phyloP scores from a whole-genome alignment of 2,329 filamentous ascomycete genomes.

The Fragosphaeria purpurea region DNA sequence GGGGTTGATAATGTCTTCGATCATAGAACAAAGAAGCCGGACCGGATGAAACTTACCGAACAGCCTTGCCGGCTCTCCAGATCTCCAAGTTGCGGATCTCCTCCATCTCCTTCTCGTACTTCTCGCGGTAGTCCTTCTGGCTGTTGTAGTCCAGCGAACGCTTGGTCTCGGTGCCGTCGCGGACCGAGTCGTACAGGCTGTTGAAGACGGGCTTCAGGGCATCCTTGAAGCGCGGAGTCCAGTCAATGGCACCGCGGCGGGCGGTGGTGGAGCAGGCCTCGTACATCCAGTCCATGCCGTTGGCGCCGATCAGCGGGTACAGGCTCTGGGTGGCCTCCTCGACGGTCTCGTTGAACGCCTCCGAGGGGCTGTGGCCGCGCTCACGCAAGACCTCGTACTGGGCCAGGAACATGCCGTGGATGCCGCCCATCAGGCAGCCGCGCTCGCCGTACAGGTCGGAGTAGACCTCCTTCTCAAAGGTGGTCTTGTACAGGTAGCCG shows the following conservation, averaged over 20 bases:
- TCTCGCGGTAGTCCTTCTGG: slow-evolving; percentile 90
- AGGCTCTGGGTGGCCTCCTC: slow-evolving; percentile 98
- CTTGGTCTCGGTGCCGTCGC: slow-evolving; percentile 87
- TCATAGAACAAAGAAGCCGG: too few relatives aligned
- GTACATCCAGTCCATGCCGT: slow-evolving; percentile 99
- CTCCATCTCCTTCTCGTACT: slow-evolving; percentile 96
- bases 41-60: slow-evolving; percentile 50
- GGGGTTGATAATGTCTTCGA: too few relatives aligned
- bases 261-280: slow-evolving; percentile 98
- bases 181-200: slow-evolving; percentile 87
- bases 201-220: slow-evolving; percentile 98
- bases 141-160: slow-evolving; percentile 95
- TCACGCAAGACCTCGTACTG: slow-evolving; percentile 99
- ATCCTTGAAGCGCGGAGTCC: slow-evolving; percentile 95
- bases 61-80: slow-evolving; percentile 97
- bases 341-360: slow-evolving; percentile 99
- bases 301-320: slow-evolving; percentile 92
- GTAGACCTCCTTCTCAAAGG: slow-evolving; percentile 99
- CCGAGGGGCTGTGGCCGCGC: slow-evolving; percentile 91
- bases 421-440: slow-evolving; percentile 99
- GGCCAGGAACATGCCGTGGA: slow-evolving; percentile 99
- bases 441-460: slow-evolving; percentile 99
- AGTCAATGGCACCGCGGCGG: slow-evolving; percentile 97
- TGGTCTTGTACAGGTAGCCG: slow-evolving; percentile 99
- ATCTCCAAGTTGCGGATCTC: slow-evolving; percentile 98